Conservation (phyloP, 2,329 filamentous ascomycete species). For the Paraphaeosphaeria minitans region DNA sequence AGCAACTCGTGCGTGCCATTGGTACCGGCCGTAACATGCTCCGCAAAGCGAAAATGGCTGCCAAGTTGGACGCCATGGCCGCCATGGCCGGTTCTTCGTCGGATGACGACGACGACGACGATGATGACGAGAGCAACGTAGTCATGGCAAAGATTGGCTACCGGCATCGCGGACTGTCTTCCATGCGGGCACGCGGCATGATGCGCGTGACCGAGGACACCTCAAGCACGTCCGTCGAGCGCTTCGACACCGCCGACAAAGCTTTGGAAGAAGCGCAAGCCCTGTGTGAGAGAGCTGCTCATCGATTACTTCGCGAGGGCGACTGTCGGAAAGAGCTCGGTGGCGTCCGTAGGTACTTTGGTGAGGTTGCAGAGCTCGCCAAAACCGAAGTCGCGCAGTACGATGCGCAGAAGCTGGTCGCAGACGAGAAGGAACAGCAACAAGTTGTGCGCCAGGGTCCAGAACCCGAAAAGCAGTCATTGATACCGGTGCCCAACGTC, state of each 20-base stretch:
- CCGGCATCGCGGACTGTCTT: slow-evolving; percentile 39
- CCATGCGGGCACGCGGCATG: slow-evolving; percentile 36
- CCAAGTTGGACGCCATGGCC: slow-evolving; percentile 64
- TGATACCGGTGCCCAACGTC: slow-evolving; percentile 17
- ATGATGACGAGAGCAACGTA: slow-evolving; percentile 30
- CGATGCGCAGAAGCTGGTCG: slow-evolving; percentile 20
- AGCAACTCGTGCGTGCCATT: slow-evolving; percentile 80
- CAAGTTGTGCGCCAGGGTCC: slow-evolving; percentile 16
- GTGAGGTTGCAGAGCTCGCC: slow-evolving; percentile 66
- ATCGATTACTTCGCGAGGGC: slow-evolving; percentile 86
- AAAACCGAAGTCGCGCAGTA: slow-evolving; percentile 46
- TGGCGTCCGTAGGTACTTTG: slow-evolving; percentile 69
- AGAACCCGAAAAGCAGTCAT: slow-evolving; percentile 25
- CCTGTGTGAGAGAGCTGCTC: slow-evolving; percentile 83
- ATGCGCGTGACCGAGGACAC: slow-evolving; percentile 18
- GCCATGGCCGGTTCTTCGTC: slow-evolving; percentile 38
- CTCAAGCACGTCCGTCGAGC: slow-evolving; percentile 26
- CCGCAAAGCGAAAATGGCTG: slow-evolving; percentile 85
- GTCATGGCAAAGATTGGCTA: slow-evolving; percentile 44
- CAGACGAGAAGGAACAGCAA: slow-evolving; percentile 16
- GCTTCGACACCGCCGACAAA: slow-evolving; percentile 72
- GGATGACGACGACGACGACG: slow-evolving; percentile 30
- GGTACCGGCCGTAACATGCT: slow-evolving; percentile 81
- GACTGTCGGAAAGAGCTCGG: slow-evolving; percentile 79
- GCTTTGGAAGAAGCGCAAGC: slow-evolving; percentile 78